These are phyloP conservation scores for Saccharomyces paradoxus DNA, from an alignment of 805 yeast species.

Conservation along the genomic window DNA sequence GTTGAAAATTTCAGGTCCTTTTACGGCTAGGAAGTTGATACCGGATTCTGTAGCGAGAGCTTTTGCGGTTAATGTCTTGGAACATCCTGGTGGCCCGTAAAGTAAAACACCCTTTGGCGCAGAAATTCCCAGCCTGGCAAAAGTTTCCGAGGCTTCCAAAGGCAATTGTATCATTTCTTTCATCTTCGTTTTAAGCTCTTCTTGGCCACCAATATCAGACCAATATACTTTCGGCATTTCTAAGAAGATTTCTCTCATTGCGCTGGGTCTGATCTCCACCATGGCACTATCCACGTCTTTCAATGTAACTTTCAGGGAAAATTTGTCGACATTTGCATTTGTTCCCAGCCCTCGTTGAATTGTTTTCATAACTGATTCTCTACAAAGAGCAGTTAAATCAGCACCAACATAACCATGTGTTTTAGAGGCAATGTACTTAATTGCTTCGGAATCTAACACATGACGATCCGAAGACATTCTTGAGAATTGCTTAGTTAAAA, in stretches of 20 bases:
- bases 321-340: slow-evolving; percentile 16
- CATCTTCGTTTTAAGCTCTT: slow-evolving; percentile 67
- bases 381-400: slow-evolving; percentile 75
- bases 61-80: slow-evolving; percentile 89
- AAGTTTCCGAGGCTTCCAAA: slow-evolving; percentile 69
- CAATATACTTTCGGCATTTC: slow-evolving; percentile 93
- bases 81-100: slow-evolving; percentile 98
- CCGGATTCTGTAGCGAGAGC: slow-evolving; percentile 95
- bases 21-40: slow-evolving; percentile 84
- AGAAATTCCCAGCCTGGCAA: slow-evolving; percentile 64
- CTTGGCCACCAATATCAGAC: slow-evolving; percentile 95
- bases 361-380: slow-evolving; percentile 83
- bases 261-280: slow-evolving; percentile 83
- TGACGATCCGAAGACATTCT: slow-evolving; percentile 40
- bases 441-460: slow-evolving; percentile 43
- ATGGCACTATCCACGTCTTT: slow-evolving; percentile 65
- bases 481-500: slow-evolving; percentile 53
- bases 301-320: slow-evolving; percentile 39
- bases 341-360: slow-evolving; percentile 51
- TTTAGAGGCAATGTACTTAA: slow-evolving; percentile 56
- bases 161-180: slow-evolving; percentile 91
- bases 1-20: slow-evolving; percentile 93
- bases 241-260: slow-evolving; percentile 90
- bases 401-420: slow-evolving; percentile 99
- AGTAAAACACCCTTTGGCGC: slow-evolving; percentile 91